phyloP scores from a whole-genome alignment of 2,329 filamentous ascomycete genomes.

The Fusarium globosum region DNA sequence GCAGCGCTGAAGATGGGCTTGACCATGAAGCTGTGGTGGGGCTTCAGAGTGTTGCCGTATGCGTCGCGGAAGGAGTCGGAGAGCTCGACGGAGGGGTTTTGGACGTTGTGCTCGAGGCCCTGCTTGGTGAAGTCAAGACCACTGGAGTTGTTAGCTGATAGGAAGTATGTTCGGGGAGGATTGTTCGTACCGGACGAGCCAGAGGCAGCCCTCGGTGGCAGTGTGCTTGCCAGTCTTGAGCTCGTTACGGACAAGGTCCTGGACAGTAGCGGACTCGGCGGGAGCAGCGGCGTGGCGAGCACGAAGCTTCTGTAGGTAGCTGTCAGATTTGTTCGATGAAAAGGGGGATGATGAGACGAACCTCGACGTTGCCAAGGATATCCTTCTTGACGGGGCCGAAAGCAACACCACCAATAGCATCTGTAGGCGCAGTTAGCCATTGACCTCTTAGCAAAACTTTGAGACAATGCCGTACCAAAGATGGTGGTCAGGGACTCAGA shows the following conservation, averaged over 20 bases:
- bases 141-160: constrained; percentile 57
- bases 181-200: constrained; percentile 80
- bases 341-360: constrained; percentile 51
- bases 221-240: constrained; percentile 88
- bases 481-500: constrained; percentile 87
- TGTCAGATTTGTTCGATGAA: constrained; percentile 29
- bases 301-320: constrained; percentile 78
- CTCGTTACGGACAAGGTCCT: constrained; percentile 87
- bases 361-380: constrained; percentile 91
- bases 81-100: constrained; percentile 78
- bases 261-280: constrained; percentile 82
- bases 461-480: constrained; percentile 71
- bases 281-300: constrained; percentile 83
- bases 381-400: constrained; percentile 94
- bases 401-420: constrained; percentile 75
- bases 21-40: constrained; percentile 87
- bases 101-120: constrained; percentile 81
- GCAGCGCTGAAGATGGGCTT: constrained; percentile 94
- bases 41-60: constrained; percentile 89
- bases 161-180: background rate
- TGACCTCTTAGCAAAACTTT: background rate
- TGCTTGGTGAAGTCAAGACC: constrained; percentile 94
- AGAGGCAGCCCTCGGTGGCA: constrained; percentile 89
- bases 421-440: constrained; percentile 51
- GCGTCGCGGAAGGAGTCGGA: constrained; percentile 86